Conservation (phyloP, 75 land plant genomes). For the Picea glauca region DNA sequence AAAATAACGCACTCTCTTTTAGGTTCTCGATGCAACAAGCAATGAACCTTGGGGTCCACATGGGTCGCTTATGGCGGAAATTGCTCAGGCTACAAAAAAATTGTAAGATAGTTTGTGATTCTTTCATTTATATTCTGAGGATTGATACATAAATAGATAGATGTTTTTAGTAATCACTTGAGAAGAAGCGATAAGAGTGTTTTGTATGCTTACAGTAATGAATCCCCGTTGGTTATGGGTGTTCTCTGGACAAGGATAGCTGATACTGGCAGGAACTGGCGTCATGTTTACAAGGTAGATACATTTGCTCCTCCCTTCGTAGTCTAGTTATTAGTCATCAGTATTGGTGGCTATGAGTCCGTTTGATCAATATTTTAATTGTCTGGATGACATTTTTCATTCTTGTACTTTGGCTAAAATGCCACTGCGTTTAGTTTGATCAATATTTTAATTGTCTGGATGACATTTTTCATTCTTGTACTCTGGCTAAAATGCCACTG, state of each 20-base stretch:
- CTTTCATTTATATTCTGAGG: background rate
- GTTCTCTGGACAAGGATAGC: constrained; percentile 67
- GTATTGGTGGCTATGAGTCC: background rate
- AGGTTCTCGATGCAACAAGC: constrained; percentile 92
- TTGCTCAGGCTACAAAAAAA: constrained; percentile 74
- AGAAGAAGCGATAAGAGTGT: background rate
- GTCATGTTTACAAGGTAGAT: constrained; percentile 88
- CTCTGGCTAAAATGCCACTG: no score
- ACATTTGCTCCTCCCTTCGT: background rate
- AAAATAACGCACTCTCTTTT: background rate
- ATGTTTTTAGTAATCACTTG: background rate
- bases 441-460: background rate
- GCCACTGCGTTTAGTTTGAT: background rate
- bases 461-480: background rate
- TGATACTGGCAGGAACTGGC: constrained; percentile 80
- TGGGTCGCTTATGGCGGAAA: constrained; percentile 75
- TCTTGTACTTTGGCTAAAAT: background rate
- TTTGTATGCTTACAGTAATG: constrained; percentile 51
- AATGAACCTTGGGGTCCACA: constrained; percentile 97
- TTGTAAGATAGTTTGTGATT: constrained; percentile 32
- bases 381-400: background rate
- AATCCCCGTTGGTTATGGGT: constrained; percentile 77
- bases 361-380: background rate
- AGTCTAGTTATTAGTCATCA: background rate
- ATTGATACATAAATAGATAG: background rate